Evolutionary conservation across 2,329 filamentous ascomycete genomes (phyloP), one percentile per base, ranked within the genome.

Genomic region (Fusarium nurragi): DNA sequence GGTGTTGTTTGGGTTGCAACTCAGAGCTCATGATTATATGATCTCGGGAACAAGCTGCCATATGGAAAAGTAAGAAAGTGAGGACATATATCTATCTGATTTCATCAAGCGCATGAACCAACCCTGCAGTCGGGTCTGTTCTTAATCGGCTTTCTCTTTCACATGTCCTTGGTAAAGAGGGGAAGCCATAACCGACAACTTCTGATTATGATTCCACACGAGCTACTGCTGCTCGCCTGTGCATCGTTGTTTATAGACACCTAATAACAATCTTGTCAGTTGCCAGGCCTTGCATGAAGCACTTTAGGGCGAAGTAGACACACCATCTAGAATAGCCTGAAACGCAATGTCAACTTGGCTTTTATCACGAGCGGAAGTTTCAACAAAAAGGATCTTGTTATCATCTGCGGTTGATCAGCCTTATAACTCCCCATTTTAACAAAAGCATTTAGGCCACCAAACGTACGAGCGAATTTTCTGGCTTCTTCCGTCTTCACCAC

Each of bases 391-490:
- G 2, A 59, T 19, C 40, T 60, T 38, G 14, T 60, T 39, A 11
- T 60, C 21, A 2, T 14, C 55, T 59, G 1, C 2, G 4, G 3
- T 0, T 0, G 2, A 10, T 59, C 1, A 59, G 25, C 3, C 10
- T 10, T 1, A 1, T 5, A 13, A 14, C 1, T n/a, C 0, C 11
- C 12, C 5, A n/a, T 2, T 23, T 4, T 2, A 34, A 3, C 5
- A 13, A 5, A 13, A 9, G 1, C 14, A 6, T 25, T 25, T 1
- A 3, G 0, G 2, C 1, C 1, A 0, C 3, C 3, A 4, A 43
- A 59, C 55, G 10, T 53, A 60, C 56, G n/a, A 6, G 56, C 56
- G 22, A 60, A 60, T 4, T 21, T 11, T 13, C 11, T 34, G 2
- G 25, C 56, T 6, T 60, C 56, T 3, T 39, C 54, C 2, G 38